Percentiles rank a stretch among this genome's conserved stretches.
These are phyloP conservation scores for Chenopodium formosanum DNA, from an alignment of 148 eudicot species.

Conservation along the genomic window DNA sequence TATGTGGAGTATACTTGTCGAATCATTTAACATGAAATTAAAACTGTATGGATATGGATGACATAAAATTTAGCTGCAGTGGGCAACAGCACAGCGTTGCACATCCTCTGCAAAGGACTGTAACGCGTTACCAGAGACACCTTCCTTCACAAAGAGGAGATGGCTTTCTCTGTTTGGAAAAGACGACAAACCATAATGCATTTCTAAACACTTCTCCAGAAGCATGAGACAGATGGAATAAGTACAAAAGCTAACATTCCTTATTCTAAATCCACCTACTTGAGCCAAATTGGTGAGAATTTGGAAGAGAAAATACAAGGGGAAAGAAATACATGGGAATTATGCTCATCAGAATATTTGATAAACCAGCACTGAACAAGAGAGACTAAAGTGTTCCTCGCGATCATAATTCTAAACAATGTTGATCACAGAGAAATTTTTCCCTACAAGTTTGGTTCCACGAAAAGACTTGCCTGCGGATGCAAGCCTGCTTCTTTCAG, in stretches of 20 bases:
- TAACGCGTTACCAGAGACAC: too few relatives aligned
- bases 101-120: too few relatives aligned
- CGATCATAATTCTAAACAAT: background rate
- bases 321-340: constrained; percentile 5
- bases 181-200: too few relatives aligned
- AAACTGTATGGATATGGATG: background rate
- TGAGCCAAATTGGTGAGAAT: background rate
- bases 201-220: background rate
- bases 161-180: too few relatives aligned
- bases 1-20: background rate
- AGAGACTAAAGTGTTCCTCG: constrained; percentile 1
- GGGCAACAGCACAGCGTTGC: background rate
- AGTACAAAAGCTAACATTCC: constrained; percentile 12
- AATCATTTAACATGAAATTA: background rate
- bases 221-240: background rate
- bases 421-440: constrained; percentile 1
- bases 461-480: constrained; percentile 95
- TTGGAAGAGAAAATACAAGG: background rate
- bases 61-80: background rate
- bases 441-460: constrained; percentile 64
- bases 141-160: too few relatives aligned
- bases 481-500: constrained; percentile 90
- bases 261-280: constrained; percentile 25
- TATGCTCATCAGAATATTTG: constrained; percentile 8
- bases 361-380: background rate